These are phyloP conservation scores for Phaseolus coccineus DNA, from an alignment of 331 rosid genomes.

Conservation along the genomic window DNA sequence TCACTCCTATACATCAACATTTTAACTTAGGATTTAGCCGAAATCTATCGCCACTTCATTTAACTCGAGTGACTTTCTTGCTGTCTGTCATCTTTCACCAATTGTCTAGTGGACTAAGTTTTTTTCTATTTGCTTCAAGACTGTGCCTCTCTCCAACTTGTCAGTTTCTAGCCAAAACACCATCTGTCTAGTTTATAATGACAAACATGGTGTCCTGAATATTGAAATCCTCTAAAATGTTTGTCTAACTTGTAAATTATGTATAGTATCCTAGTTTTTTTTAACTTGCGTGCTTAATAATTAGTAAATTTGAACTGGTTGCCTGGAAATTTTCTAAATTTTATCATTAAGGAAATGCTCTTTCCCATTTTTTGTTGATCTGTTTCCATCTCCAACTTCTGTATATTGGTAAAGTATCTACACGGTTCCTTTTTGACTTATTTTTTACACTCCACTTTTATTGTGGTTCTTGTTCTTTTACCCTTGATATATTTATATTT, in stretches of 20 bases:
- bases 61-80: too few species aligned
- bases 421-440: conserved; percentile 2
- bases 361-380: conserved; percentile 41
- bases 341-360: conserved; percentile 28
- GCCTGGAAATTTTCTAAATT: conserved; percentile 28
- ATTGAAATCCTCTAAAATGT: conserved; percentile 35
- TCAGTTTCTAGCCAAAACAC: conserved; percentile 22
- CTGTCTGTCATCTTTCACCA: conserved; percentile 17
- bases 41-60: neutral
- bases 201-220: conserved; percentile 34
- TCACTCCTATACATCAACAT: conserved; percentile 38
- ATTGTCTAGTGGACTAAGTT: conserved; percentile 27
- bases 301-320: conserved; percentile 2
- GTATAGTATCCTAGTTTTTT: conserved; percentile 10
- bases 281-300: neutral
- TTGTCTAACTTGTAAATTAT: conserved; percentile 34
- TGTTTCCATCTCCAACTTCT: conserved; percentile 30
- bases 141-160: conserved; percentile 16
- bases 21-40: conserved; percentile 36
- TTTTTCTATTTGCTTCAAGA: conserved; percentile 29
- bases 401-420: conserved; percentile 43
- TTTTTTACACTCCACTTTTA: neutral
- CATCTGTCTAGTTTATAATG: conserved; percentile 40
- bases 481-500: conserved; percentile 22
- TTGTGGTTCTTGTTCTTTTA: conserved; percentile 23